phyloP scores from a whole-genome alignment of 805 yeast species.

The Candida jianshihensis region DNA sequence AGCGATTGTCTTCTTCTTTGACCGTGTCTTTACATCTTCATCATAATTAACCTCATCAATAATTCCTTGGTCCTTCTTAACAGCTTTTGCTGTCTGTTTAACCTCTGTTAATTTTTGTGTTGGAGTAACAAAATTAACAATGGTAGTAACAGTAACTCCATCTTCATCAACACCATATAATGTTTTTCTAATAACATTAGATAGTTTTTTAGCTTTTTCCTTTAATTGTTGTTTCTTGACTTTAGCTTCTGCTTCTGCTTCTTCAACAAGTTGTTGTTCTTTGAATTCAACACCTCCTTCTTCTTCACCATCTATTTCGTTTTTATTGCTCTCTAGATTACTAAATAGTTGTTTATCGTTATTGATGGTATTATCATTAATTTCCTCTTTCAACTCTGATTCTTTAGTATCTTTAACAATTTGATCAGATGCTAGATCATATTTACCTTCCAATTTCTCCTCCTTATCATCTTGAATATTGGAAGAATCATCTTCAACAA shows the following conservation, averaged over 20 bases:
- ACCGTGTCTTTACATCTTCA: conserved; percentile 19
- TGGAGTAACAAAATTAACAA: conserved; percentile 22
- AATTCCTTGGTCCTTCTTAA: too few species aligned
- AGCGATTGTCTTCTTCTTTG: too few species aligned
- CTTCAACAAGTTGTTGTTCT: conserved; percentile 16
- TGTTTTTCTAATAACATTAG: conserved; percentile 18
- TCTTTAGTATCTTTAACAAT: conserved; percentile 12
- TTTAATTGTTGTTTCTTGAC: conserved; percentile 8
- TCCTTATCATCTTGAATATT: conserved; percentile 2
- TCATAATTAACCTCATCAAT: conserved; percentile 14
- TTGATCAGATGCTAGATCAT: conserved; percentile 19
- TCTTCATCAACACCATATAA: conserved; percentile 22
- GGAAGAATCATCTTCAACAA: conserved; percentile 1
- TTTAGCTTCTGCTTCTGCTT: conserved; percentile 15
- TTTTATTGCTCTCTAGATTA: conserved; percentile 18
- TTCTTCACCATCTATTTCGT: conserved; percentile 20
- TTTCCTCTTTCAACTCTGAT: conserved; percentile 1
- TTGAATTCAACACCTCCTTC: conserved; percentile 24
- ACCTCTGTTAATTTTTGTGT: conserved; percentile 26
- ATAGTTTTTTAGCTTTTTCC: conserved; percentile 11
- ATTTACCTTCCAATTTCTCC: conserved; percentile 14
- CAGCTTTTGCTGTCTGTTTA: conserved; percentile 22
- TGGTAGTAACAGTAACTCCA: conserved; percentile 20
- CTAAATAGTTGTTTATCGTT: conserved; percentile 19
- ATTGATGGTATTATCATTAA: conserved; percentile 7